Evolutionary conservation across 805 yeast species (phyloP), one percentile per base, ranked within the genome.

Genomic region (Candida vaughaniae): DNA sequence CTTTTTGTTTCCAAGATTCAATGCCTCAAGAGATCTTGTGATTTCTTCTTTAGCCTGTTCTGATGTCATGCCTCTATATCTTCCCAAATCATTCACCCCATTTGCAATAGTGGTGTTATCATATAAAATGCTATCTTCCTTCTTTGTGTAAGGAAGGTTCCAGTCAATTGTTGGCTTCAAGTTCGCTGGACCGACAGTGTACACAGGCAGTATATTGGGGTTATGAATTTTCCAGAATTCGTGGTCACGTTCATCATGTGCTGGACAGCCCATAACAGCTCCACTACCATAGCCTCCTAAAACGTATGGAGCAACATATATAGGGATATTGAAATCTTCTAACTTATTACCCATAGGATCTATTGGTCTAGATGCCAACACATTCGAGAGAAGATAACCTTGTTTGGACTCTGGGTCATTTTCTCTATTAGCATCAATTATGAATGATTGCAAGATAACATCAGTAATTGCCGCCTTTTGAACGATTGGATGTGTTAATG

Each of bases 261-360:
- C 96, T 2, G 99, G 99, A 51, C 95, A 87, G 1, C 99, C 99
- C 98, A 93, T 91, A 0, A 91, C 98, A 1, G 96, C 95, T 26
- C 96, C 96, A 39, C 78, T 78, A 1, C 97, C 97, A 54, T 91
- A 91, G 3, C 75, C 64, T 3, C 85, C 80, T 23, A 91, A 56
- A 0, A 91, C 98, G 58, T 90, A 93, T 0, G 96, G 95, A 0
- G 98, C 96, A 2, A 75, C 90, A 64, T 76, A 93, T 0, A 91
- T 78, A 0, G 97, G 97, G 4, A 91, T 41, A 3, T 58, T 53
- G 38, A 31, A 62, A 0, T 20, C 22, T 5, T 36, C 30, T 1
- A 11, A 14, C 3, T 20, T 25, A 3, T 49, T 34, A 12, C 63
- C 60, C 16, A 48, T 32, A 1, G 66, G 56, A 22, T 62, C 60